These are phyloP conservation scores for Calonectria fujianensis DNA, from an alignment of 2,329 filamentous ascomycete genomes.

Conservation along the genomic window DNA sequence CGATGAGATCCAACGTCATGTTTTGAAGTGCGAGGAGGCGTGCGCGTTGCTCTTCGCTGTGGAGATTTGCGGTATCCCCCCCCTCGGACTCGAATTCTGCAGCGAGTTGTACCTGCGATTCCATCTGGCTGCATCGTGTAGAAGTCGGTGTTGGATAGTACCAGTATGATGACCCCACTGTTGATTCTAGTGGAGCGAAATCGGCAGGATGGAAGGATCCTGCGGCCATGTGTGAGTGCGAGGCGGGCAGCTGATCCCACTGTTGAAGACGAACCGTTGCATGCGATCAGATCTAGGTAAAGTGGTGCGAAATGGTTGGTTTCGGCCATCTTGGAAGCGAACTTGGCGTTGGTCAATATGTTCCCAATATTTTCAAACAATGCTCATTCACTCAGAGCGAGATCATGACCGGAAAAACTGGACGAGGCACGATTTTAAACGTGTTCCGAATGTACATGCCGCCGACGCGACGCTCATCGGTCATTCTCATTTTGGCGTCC, in stretches of 20 bases:
- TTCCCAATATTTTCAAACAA: background rate
- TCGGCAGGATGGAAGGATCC: background rate
- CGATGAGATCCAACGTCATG: background rate
- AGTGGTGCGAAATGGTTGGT: background rate
- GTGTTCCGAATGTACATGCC: background rate
- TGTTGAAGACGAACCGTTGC: background rate
- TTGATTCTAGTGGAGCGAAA: background rate
- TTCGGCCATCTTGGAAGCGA: background rate
- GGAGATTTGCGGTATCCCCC: background rate
- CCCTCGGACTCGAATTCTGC: background rate
- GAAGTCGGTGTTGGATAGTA: background rate
- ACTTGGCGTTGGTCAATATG: background rate
- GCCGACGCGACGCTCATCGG: background rate
- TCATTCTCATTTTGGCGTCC: background rate
- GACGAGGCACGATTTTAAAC: background rate
- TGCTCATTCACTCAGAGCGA: background rate
- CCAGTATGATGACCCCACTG: background rate
- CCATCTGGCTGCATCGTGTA: background rate
- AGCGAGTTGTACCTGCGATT: background rate
- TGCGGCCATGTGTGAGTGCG: background rate
- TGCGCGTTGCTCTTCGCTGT: background rate
- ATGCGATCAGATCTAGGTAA: background rate
- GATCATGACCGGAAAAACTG: background rate
- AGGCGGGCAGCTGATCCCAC: background rate
- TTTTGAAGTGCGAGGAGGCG: background rate